Evolutionary conservation across 2,329 filamentous ascomycete genomes (phyloP), one percentile per base, ranked within the genome.

Genomic region (Pseudogymnoascus sp.): DNA sequence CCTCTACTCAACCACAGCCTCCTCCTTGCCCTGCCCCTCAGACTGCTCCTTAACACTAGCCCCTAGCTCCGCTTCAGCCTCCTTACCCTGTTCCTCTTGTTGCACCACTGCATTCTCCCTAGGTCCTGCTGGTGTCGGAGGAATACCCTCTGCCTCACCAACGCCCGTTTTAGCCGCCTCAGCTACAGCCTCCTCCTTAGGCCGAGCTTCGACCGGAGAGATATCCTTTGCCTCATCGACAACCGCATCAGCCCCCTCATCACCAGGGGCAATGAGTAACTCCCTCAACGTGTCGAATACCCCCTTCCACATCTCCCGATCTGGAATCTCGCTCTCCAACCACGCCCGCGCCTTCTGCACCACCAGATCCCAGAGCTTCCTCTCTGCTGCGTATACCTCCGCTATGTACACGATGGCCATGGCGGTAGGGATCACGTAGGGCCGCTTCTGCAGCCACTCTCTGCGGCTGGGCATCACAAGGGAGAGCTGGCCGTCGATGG

Each of bases 311-410:
- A 22, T 5, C 41, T 26, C 11, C 12, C 26, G 31, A 5, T 40
- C 50, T 7, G 16, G 35, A 40, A 60, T 71, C 71, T 63, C 41
- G 1, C 31, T 66, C 33, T 68, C 66, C 53, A 86, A 61, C 82
- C 83, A 88, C 0, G 56, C 69, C 68, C 75, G 77, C 0, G 83
- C 85, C 77, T 88, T 89, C 8, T 82, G 80, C 14, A 81, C 83
- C 40, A 89, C 74, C 77, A 89, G 76, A 65, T 87, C 85, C 86
- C 86, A 90, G 6, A 79, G 78, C 2, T 85, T 86, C 70, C 76
- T 74, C 60, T 83, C 76, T 0, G 66, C 73, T 0, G 37, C 67
- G 64, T 84, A 68, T 62, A 76, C 79, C 41, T 61, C 71, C 68
- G 83, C 78, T 65, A 89, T 71, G 64, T 75, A 83, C 1, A 72